phyloP scores from a whole-genome alignment of 345 rosid genomes.

The Pelargonium nanum region DNA sequence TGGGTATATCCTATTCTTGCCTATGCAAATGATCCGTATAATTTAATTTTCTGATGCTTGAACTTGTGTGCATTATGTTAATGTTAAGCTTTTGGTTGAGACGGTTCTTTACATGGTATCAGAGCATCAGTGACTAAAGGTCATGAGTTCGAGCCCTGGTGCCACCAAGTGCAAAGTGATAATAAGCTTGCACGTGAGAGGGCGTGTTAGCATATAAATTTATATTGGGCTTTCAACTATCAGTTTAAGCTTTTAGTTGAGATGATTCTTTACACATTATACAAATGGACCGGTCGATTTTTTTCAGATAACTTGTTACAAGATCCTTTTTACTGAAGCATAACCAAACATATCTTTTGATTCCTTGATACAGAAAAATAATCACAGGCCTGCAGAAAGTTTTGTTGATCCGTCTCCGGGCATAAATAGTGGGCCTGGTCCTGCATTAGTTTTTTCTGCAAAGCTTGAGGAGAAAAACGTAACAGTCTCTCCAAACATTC shows the following conservation, averaged over 20 bases:
- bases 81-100: background rate
- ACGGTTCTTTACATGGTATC: too few species aligned
- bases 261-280: too few species aligned
- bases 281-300: background rate
- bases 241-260: too few species aligned
- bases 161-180: too few species aligned
- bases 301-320: background rate
- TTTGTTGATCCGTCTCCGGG: conserved; percentile 31
- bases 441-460: conserved; percentile 34
- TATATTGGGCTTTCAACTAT: too few species aligned
- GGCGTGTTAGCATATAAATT: too few species aligned
- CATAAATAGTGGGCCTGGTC: conserved; percentile 18
- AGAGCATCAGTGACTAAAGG: too few species aligned
- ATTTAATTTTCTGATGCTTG: background rate
- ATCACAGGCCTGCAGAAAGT: conserved; percentile 36
- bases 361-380: conserved; percentile 39
- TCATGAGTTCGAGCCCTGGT: too few species aligned
- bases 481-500: conserved; percentile 24
- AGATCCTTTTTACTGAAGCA: background rate
- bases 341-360: background rate
- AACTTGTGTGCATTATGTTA: background rate
- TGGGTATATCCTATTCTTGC: conserved; percentile 42
- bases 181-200: too few species aligned
- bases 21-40: background rate
- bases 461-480: conserved; percentile 48